A percentile compares a stretch with the other conserved stretches of the same genome.
Conservation (phyloP, 2,329 filamentous ascomycete genomes). For the Lecanoromycetidae sp. region DNA sequence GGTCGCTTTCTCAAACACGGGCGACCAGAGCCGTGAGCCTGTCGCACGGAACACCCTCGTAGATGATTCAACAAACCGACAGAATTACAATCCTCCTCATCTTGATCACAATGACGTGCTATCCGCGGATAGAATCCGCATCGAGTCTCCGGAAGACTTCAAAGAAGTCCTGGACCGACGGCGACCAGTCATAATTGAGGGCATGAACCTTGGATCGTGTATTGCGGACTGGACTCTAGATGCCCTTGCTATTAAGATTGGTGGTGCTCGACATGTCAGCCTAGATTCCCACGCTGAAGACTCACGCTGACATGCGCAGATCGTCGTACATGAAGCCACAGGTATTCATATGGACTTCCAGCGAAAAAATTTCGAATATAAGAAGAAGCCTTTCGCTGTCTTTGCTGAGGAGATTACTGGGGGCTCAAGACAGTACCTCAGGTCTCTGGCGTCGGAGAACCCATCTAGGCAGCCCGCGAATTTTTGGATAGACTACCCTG, state of each 20-base stretch:
- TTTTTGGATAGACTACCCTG: slow-evolving; percentile 58
- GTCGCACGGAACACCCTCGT: background rate
- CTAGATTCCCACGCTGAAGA: no score
- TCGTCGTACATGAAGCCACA: slow-evolving; percentile 61
- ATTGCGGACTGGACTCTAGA: slow-evolving; percentile 53
- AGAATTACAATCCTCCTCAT: background rate
- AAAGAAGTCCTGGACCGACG: slow-evolving; percentile 43
- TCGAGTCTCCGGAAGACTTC: slow-evolving; percentile 40
- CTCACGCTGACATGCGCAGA: slow-evolving; percentile 33
- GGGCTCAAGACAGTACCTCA: slow-evolving; percentile 61
- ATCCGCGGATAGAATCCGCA: background rate
- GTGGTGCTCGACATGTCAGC: slow-evolving; percentile 47
- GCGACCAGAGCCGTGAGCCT: background rate
- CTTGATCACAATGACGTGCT: background rate
- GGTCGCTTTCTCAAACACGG: background rate
- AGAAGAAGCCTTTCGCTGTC: slow-evolving; percentile 51
- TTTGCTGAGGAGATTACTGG: slow-evolving; percentile 51
- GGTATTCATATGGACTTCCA: slow-evolving; percentile 65
- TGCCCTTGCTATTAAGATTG: slow-evolving; percentile 54
- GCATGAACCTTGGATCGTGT: slow-evolving; percentile 56
- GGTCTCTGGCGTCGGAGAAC: slow-evolving; percentile 57
- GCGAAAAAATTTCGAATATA: slow-evolving; percentile 70
- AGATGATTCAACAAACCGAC: slow-evolving; percentile 9
- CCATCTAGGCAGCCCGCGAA: slow-evolving; percentile 60
- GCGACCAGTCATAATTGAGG: slow-evolving; percentile 54